Percentiles rank a stretch among this genome's conserved stretches.
These are phyloP conservation scores for Venturia pyrina DNA, from an alignment of 2,329 filamentous ascomycete species.

Conservation along the genomic window DNA sequence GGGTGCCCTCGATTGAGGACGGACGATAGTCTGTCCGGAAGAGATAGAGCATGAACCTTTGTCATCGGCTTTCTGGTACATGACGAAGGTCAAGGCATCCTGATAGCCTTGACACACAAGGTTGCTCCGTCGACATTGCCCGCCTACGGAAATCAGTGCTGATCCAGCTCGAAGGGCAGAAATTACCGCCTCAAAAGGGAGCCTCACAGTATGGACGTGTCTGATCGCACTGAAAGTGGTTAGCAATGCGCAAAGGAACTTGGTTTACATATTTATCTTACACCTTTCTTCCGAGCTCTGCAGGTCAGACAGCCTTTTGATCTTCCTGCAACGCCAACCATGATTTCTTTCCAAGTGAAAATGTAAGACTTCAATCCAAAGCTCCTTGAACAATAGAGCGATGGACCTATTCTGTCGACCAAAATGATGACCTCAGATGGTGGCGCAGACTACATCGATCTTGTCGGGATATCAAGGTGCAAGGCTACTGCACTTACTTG, in stretches of 20 bases:
- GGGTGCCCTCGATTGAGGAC: neutral
- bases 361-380: neutral
- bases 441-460: neutral
- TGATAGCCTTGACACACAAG: constrained; percentile 8
- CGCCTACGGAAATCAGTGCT: neutral
- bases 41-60: neutral
- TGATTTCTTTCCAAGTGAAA: neutral
- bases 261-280: neutral
- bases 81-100: constrained; percentile 4
- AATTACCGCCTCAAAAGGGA: neutral
- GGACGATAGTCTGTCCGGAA: neutral
- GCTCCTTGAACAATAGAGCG: neutral
- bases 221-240: constrained; percentile 9
- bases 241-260: constrained; percentile 1
- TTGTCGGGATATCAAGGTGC: neutral
- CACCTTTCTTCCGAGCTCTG: constrained; percentile 8
- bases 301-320: constrained; percentile 10
- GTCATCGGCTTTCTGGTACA: neutral
- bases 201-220: constrained; percentile 1
- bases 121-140: constrained; percentile 8
- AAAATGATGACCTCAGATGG: neutral
- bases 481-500: neutral
- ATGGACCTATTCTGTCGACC: neutral
- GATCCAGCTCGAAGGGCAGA: neutral
- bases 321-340: constrained; percentile 8